These are phyloP conservation scores for Ganoderma lucidum DNA, from an alignment of 1,284 basidiomycete genomes.

Conservation along the genomic window DNA sequence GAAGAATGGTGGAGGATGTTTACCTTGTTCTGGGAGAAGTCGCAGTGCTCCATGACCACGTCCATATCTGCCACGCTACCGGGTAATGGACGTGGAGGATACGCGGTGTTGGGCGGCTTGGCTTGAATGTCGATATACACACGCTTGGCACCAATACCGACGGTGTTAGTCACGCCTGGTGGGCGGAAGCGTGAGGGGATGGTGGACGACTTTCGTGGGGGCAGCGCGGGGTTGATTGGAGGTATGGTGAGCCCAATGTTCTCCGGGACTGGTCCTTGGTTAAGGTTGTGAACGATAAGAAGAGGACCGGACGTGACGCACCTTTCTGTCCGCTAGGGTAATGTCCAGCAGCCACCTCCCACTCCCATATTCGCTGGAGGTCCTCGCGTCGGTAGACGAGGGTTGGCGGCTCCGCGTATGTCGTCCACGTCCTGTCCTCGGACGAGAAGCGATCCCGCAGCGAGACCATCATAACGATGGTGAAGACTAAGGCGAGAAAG, in stretches of 20 bases:
- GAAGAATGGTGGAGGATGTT: background rate
- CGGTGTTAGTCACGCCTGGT: slow-evolving; percentile 50
- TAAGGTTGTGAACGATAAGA: slow-evolving; percentile 26
- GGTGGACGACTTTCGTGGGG: slow-evolving; percentile 55
- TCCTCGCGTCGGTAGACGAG: slow-evolving; percentile 83
- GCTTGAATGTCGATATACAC: slow-evolving; percentile 78
- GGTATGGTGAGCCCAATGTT: slow-evolving; percentile 65
- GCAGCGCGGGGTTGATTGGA: slow-evolving; percentile 77
- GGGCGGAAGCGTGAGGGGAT: slow-evolving; percentile 52
- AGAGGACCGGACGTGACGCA: slow-evolving; percentile 48
- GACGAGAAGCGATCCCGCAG: slow-evolving; percentile 66
- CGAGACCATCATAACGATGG: slow-evolving; percentile 55
- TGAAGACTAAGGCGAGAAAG: slow-evolving; percentile 57
- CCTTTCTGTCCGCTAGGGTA: slow-evolving; percentile 83
- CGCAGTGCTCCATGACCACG: slow-evolving; percentile 88
- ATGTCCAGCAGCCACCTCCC: slow-evolving; percentile 92
- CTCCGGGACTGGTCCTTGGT: slow-evolving; percentile 67
- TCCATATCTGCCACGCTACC: slow-evolving; percentile 92
- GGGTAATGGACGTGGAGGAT: slow-evolving; percentile 83
- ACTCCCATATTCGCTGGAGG: slow-evolving; percentile 89
- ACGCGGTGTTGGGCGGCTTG: slow-evolving; percentile 65
- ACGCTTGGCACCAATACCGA: slow-evolving; percentile 78
- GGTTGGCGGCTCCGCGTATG: slow-evolving; percentile 75
- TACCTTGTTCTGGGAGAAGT: slow-evolving; percentile 86
- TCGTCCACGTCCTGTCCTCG: slow-evolving; percentile 72